These are phyloP conservation scores for Syncephalastrum racemosum DNA, from an alignment of 371 early-diverging fungal genomes.

Conservation along the genomic window DNA sequence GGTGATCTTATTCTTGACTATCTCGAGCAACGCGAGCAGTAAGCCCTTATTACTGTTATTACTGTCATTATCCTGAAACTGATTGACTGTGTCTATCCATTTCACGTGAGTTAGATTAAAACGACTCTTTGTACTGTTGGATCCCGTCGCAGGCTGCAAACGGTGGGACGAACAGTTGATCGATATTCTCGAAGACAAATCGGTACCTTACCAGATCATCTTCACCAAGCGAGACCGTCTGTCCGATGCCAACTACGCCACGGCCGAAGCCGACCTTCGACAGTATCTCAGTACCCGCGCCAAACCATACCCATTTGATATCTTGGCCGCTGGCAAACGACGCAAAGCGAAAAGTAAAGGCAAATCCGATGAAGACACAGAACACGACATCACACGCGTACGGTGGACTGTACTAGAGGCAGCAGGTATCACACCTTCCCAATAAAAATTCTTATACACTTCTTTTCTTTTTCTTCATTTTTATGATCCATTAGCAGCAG, in stretches of 20 bases:
- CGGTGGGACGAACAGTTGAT: constrained; percentile 61
- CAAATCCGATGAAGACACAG: constrained; percentile 15
- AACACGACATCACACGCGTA: constrained; percentile 26
- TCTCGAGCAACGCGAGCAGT: constrained; percentile 57
- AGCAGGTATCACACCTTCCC: constrained; percentile 9
- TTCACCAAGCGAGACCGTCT: constrained; percentile 69
- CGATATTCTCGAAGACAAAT: constrained; percentile 56
- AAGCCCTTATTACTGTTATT: constrained; percentile 18
- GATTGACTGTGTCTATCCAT: not conserved
- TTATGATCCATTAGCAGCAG: constrained; percentile 8
- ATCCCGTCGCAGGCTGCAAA: constrained; percentile 70
- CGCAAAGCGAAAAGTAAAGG: constrained; percentile 23
- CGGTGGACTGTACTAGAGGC: constrained; percentile 34
- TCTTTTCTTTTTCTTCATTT: not conserved
- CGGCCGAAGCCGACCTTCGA: constrained; percentile 45
- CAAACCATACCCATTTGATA: constrained; percentile 56
- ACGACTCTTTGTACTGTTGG: constrained; percentile 65
- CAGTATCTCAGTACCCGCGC: constrained; percentile 44
- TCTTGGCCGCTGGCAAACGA: constrained; percentile 41
- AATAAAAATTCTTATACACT: too few species aligned
- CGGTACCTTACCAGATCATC: constrained; percentile 61
- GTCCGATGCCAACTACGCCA: constrained; percentile 34
- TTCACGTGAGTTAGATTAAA: constrained; percentile 41
- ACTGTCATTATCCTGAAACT: too few species aligned
- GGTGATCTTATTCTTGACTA: constrained; percentile 70